Base-by-base conservation (phyloP, 1,284 basidiomycete species). In the Neonothopanus nambi region DNA sequence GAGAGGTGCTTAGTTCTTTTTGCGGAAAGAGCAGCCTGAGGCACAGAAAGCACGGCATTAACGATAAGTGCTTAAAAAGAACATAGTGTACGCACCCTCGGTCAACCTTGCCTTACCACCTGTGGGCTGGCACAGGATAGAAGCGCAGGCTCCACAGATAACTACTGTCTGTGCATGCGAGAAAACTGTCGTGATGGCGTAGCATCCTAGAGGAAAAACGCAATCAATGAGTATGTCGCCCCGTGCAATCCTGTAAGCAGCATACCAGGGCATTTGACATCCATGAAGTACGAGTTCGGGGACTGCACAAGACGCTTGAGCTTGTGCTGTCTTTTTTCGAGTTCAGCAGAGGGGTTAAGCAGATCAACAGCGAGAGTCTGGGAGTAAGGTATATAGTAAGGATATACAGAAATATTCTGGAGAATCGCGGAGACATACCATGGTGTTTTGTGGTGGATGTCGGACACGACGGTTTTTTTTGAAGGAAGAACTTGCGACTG, bases 281-380 rank as follows among this genome's bases (percentile, higher is more conserved):
- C 97, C 97, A 99, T 99, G 81, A 98, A 99, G 81, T 95, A 98
- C 43, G 95, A 97, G 80, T 97, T 94, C 62, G 94, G 94, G 60
- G 87, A 91, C 78, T 98, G 97, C 67, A 99, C 97, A 68, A 99
- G 87, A 73, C 95, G 89, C 87, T 99, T 99, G 77, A 98, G 92
- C 85, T 99, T 99, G 89, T 98, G 93, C 75, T 87, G 91, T 77
- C 81, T 87, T 75, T 80, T 88, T 79, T 95, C 90, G 65, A 87
- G 77, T 73, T 95, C 92, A 67, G 84, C 75, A 60, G 93, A 91
- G 65, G 95, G 96, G 89, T 99, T 93, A 72, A 99, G 89, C 72
- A 99, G 91, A 78, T 99, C 97, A 74, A 98, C 76, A 72, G 95
- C 94, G 80, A 99, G 94, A 87, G 93, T 87, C 96, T 98, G 56